These are phyloP conservation scores for Metroxylon sagu DNA, from an alignment of 176 grass and related monocot genomes.

Conservation along the genomic window DNA sequence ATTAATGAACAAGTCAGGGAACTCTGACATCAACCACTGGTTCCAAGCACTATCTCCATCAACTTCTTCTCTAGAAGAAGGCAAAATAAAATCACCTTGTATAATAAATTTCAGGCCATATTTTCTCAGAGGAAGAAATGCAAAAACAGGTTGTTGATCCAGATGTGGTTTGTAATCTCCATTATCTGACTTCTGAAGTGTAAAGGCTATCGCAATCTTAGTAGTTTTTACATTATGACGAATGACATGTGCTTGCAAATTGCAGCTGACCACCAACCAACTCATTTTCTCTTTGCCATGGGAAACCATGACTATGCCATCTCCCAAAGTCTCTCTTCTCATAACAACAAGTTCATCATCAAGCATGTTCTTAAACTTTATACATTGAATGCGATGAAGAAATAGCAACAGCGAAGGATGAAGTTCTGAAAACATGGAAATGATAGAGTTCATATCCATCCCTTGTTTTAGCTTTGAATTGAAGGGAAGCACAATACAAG, in stretches of 20 bases:
- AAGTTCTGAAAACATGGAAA: conserved; percentile 95
- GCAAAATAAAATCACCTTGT: conserved; percentile 91
- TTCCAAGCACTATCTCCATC: conserved; percentile 98
- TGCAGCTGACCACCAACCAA: conserved; percentile 77
- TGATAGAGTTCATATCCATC: conserved; percentile 44
- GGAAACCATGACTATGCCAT: conserved; percentile 88
- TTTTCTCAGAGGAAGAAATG: conserved; percentile 89
- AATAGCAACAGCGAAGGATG: conserved; percentile 89
- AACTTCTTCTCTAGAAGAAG: conserved; percentile 97
- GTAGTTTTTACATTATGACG: conserved; percentile 65
- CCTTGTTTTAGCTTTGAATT: conserved; percentile 42
- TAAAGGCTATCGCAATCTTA: conserved; percentile 84
- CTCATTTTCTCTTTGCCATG: conserved; percentile 75
- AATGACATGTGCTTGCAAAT: conserved; percentile 41
- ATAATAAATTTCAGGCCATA: conserved; percentile 97
- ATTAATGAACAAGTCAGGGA: conserved; percentile 65
- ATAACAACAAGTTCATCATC: conserved; percentile 48
- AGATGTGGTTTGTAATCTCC: conserved; percentile 59
- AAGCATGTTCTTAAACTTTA: conserved; percentile 75
- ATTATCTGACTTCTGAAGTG: conserved; percentile 59
- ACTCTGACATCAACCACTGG: conserved; percentile 91
- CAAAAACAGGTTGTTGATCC: conserved; percentile 83
- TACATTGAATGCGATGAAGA: conserved; percentile 72
- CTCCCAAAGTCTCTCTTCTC: conserved; percentile 57
- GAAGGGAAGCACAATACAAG: conserved; percentile 86